phyloP scores from a whole-genome alignment of 202 grass and related monocot genomes.

The Schoenoplectus triqueter region DNA sequence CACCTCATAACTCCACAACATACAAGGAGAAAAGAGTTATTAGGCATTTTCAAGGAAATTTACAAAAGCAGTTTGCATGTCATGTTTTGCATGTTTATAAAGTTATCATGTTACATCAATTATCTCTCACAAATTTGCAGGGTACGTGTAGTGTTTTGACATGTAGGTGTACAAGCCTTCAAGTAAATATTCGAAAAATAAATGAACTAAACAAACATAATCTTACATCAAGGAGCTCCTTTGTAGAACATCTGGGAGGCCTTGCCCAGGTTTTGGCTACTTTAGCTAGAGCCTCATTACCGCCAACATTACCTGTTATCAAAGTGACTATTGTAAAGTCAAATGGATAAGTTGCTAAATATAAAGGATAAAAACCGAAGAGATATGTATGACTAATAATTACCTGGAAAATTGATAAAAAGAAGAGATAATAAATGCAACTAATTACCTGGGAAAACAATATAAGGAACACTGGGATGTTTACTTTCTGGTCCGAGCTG shows the following conservation, averaged over 20 bases:
- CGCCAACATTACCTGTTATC: conserved; percentile 86
- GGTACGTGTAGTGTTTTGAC: not conserved
- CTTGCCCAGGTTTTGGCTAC: conserved; percentile 77
- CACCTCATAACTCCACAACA: not conserved
- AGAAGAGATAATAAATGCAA: conserved; percentile 37
- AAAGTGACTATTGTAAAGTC: conserved; percentile 30
- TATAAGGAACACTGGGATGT: conserved; percentile 93
- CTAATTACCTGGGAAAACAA: conserved; percentile 92
- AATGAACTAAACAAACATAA: conserved; percentile 26
- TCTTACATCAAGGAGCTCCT: conserved; percentile 82
- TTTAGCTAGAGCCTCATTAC: conserved; percentile 77
- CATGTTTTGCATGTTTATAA: conserved; percentile 17
- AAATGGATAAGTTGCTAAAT: conserved; percentile 20
- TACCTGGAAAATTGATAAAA: conserved; percentile 86
- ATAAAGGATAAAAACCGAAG: not conserved
- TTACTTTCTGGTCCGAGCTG: conserved; percentile 94
- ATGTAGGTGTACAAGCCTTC: not conserved
- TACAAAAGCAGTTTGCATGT: conserved; percentile 2
- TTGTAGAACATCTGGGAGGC: conserved; percentile 70
- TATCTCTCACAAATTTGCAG: conserved; percentile 19
- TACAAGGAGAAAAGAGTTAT: conserved; percentile 13
- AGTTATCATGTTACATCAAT: not conserved
- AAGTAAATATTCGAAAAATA: not conserved
- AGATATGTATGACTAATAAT: conserved; percentile 39
- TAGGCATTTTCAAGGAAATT: conserved; percentile 8